Conservation (phyloP, 306 rosid genomes). For the Amphicarpaea edgeworthii region DNA sequence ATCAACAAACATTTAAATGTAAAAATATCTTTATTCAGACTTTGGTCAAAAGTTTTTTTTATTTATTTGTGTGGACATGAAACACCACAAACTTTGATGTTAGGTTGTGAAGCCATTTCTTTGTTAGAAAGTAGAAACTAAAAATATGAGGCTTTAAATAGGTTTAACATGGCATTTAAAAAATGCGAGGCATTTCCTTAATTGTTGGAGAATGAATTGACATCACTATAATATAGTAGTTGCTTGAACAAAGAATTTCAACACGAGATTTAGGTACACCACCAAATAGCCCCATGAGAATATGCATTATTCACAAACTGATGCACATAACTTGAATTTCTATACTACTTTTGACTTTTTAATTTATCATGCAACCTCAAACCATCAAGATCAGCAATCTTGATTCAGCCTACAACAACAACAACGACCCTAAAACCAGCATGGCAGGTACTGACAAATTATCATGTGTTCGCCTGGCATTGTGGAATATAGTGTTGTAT, state of each 20-base stretch:
- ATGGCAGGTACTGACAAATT: neutral
- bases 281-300: neutral
- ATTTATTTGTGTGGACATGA: neutral
- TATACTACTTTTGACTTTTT: neutral
- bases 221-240: neutral
- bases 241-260: neutral
- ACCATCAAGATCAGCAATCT: slow-evolving; percentile 39
- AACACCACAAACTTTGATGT: neutral
- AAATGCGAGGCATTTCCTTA: neutral
- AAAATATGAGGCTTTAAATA: neutral
- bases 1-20: no score
- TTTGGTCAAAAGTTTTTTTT: no score
- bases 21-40: no score
- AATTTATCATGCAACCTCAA: slow-evolving; percentile 31
- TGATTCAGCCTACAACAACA: slow-evolving; percentile 15
- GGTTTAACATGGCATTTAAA: neutral
- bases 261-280: neutral
- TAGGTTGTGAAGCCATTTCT: neutral
- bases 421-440: neutral
- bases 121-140: neutral
- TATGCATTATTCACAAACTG: neutral
- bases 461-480: neutral
- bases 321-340: neutral
- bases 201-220: neutral
- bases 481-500: neutral